A percentile compares a stretch with the other conserved stretches of the same genome.
Evolutionary conservation across 2,329 filamentous ascomycete genomes (phyloP).

Genomic region (Colletotrichum salicis): DNA sequence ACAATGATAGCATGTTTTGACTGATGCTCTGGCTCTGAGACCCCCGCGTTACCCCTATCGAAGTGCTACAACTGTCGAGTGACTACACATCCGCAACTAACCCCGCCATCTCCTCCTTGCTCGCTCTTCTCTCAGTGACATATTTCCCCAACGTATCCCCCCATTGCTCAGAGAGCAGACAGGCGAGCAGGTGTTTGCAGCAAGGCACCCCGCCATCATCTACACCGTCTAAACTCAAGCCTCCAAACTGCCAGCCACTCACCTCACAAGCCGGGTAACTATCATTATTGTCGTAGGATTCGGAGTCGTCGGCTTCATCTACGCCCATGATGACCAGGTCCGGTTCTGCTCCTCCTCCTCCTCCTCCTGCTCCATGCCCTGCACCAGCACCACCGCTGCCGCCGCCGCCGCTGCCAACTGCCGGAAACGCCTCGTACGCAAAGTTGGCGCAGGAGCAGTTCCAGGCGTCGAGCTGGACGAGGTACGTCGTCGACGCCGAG

Average conservation of each 20-base stretch:
- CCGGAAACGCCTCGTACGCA: conserved; percentile 75
- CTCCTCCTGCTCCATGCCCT: too few species aligned
- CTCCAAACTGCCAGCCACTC: conserved; percentile 58
- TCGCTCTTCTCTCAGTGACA: conserved; percentile 64
- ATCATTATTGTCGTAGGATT: background rate
- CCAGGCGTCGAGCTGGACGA: conserved; percentile 81
- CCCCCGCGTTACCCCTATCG: background rate
- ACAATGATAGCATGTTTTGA: conserved; percentile 35
- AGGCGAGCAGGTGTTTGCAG: conserved; percentile 93
- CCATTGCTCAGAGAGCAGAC: conserved; percentile 78
- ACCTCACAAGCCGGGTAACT: background rate
- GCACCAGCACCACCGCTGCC: background rate
- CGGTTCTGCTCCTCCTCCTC: background rate
- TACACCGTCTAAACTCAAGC: conserved; percentile 53
- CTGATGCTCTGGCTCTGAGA: conserved; percentile 11
- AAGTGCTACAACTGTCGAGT: background rate
- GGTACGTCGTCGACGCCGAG: conserved; percentile 58
- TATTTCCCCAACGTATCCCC: conserved; percentile 63
- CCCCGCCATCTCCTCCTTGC: conserved; percentile 77
- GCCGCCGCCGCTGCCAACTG: conserved; percentile 32
- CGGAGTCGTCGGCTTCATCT: conserved; percentile 23
- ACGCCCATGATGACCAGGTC: conserved; percentile 32
- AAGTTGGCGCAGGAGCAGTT: conserved; percentile 92
- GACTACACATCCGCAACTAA: conserved; percentile 62
- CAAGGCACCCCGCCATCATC: conserved; percentile 58